phyloP scores from a whole-genome alignment of 1,284 basidiomycete genomes.

The Sphaerobolus stellatus region DNA sequence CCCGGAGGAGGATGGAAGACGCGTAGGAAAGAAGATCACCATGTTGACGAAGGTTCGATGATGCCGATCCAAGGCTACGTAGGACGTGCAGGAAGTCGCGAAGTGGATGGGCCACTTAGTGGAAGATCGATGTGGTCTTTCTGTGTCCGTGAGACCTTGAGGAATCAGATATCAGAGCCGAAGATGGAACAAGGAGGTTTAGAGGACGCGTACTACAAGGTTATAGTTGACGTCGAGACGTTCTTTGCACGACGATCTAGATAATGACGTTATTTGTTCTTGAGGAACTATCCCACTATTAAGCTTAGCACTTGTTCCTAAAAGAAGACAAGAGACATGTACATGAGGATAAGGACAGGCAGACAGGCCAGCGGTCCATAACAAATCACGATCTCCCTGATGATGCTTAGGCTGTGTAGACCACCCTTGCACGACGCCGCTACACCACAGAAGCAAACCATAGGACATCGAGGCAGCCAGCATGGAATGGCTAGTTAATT shows the following conservation, averaged over 20 bases:
- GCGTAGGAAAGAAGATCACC: neutral
- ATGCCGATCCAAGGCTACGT: neutral
- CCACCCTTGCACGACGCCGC: too few relatives aligned
- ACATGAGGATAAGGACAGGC: neutral
- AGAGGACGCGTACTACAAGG: neutral
- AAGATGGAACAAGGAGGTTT: too few relatives aligned
- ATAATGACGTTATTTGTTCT: neutral
- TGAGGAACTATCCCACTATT: neutral
- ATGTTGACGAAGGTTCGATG: neutral
- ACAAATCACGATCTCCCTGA: neutral
- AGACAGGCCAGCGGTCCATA: neutral
- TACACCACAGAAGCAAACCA: too few relatives aligned
- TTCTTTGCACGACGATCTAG: neutral
- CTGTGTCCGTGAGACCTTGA: too few relatives aligned
- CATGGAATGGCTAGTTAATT: too few relatives aligned
- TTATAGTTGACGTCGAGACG: neutral
- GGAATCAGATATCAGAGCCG: too few relatives aligned
- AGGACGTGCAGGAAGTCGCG: constrained; percentile 25
- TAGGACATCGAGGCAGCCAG: too few relatives aligned
- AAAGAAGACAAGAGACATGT: too few relatives aligned
- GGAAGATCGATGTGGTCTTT: constrained; percentile 33
- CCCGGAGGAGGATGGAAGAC: neutral
- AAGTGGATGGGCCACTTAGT: constrained; percentile 23
- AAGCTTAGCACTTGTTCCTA: too few relatives aligned
- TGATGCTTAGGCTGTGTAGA: too few relatives aligned